phyloP scores from a whole-genome alignment of 108 stramenopile species.

The Nitzschia sp. region DNA sequence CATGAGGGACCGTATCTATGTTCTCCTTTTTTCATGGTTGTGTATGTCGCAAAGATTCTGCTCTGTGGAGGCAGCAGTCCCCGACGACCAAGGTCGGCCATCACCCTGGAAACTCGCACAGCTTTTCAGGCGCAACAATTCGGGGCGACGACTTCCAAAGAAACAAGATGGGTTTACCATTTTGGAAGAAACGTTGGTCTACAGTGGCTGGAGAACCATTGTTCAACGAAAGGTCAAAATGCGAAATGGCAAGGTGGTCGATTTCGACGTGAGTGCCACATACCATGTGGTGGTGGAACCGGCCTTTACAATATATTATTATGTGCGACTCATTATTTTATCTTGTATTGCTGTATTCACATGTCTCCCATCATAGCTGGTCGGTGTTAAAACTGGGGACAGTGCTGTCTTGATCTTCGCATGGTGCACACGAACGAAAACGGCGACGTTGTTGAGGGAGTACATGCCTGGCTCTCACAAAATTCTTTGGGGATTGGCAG shows the following conservation, averaged over 20 bases:
- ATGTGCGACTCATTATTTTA: constrained; percentile 4
- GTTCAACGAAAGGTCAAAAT: constrained; percentile 52
- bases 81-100: no score
- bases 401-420: constrained; percentile 80
- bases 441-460: constrained; percentile 72
- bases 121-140: neutral
- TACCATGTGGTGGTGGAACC: constrained; percentile 14
- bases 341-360: neutral
- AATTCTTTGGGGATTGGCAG: constrained; percentile 66
- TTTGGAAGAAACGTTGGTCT: constrained; percentile 50
- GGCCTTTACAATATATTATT: neutral
- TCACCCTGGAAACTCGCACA: neutral
- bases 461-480: constrained; percentile 77
- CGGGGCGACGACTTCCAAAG: neutral
- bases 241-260: constrained; percentile 48
- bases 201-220: constrained; percentile 69
- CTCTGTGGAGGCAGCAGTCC: neutral
- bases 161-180: constrained; percentile 37
- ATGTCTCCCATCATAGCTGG: constrained; percentile 21
- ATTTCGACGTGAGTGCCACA: constrained; percentile 52
- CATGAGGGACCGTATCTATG: no score
- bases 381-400: constrained; percentile 40
- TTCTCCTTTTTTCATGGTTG: no score
- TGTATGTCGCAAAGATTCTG: neutral
- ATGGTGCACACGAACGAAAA: constrained; percentile 73